phyloP scores from a whole-genome alignment of 164 flowering plant species.

The Chloranthus sessilifolius region DNA sequence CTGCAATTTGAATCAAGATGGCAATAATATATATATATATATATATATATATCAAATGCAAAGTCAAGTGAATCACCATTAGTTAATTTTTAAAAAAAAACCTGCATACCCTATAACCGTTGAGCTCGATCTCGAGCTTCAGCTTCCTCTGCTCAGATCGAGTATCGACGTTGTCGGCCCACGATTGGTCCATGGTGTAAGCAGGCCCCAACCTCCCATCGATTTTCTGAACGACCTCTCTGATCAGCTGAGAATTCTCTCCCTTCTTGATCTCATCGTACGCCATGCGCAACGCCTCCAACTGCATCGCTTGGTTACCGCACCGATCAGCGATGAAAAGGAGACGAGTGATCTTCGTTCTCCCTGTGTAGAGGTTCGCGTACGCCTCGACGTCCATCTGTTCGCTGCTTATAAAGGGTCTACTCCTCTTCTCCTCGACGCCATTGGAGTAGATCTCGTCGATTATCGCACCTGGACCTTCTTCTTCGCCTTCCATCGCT shows the following conservation, averaged over 20 bases:
- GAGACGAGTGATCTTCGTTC: conserved; percentile 74
- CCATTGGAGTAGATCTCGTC: conserved; percentile 48
- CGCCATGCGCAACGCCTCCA: conserved; percentile 89
- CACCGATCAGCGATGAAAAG: conserved; percentile 77
- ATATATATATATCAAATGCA: too few species aligned
- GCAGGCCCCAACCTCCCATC: conserved; percentile 60
- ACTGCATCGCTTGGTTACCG: conserved; percentile 47
- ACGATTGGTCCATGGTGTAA: conserved; percentile 49
- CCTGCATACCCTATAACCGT: conserved; percentile 68
- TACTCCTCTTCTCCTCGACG: conserved; percentile 26
- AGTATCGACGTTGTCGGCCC: conserved; percentile 69
- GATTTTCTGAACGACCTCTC: conserved; percentile 75
- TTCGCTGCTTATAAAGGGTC: conserved; percentile 64
- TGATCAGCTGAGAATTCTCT: conserved; percentile 62
- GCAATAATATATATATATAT: too few species aligned
- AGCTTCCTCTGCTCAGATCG: conserved; percentile 77
- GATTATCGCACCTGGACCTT: conserved; percentile 29
- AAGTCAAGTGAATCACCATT: too few species aligned
- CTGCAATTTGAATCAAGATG: too few species aligned
- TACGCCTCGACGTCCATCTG: conserved; percentile 86
- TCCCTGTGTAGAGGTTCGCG: conserved; percentile 66
- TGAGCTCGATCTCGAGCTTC: conserved; percentile 86
- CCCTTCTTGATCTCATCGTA: conserved; percentile 91
- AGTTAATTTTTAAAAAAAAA: too few species aligned
- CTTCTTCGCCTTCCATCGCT: conserved; percentile 57